Evolutionary conservation across 805 yeast species (phyloP), one percentile per base, ranked within the genome.

Genomic region (Candida pseudoglaebosa): DNA sequence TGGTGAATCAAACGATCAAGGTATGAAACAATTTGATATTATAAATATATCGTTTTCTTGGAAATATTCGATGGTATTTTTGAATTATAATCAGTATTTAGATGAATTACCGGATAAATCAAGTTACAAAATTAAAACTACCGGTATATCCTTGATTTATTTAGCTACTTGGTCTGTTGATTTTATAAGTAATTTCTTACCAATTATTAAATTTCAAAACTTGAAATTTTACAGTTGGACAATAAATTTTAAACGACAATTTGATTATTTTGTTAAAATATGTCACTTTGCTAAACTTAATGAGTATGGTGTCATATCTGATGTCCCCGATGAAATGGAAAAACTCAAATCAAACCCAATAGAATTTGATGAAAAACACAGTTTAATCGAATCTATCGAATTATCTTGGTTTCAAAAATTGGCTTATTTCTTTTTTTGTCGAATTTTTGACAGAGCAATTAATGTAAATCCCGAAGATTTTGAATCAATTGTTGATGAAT

Each of bases 221-320:
- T 46, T 66, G 47, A 55, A 54, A 35, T 48, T 68, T 28, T 65
- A 50, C 39, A 52, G 63, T 14, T 68, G 73, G 74, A 68, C 74
- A 7, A 47, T 68, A 33, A 68, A 68, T 44, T 61, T 43, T 28
- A 38, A 34, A n/a, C 42, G 41, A n/a, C 73, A 68, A 42, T 61
- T 50, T 33, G 59, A 62, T 22, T 65, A 65, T 47, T 54, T 67
- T 33, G 37, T 35, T 15, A 48, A 44, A 13, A 37, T 67, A 13
- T 61, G 68, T 26, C 40, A 39, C 32, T 28, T 37, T 4, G 56
- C 59, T 13, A 34, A 43, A 2, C 32, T 68, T 7, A 29, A 38
- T 2, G 66, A 64, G 32, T 66, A 54, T 40, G 74, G 71, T 1
- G 45, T 68, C 8, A 57, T 68, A 28, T 41, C 60, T 4, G 74